Evolutionary conservation across 2,329 filamentous ascomycete genomes (phyloP), one percentile per base, ranked within the genome.

Genomic region (Alternaria gaisen): DNA sequence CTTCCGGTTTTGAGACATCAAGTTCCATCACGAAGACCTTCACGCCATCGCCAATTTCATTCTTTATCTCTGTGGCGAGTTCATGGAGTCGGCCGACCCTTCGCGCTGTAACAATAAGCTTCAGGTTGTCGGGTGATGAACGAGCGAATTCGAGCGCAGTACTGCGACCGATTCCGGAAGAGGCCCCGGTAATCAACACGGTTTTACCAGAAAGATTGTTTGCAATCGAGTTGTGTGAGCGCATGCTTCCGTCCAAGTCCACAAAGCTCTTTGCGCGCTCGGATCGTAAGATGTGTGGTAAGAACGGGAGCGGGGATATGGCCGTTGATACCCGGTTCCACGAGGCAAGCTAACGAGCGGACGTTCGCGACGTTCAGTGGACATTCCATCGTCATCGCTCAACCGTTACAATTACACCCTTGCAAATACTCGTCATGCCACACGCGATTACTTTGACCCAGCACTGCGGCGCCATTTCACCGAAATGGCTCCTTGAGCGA

Each of bases 181-280:
- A 95, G 43, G 94, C 94, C 54, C 94, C 94, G 8, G 94, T 98
- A 67, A 98, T 87, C 63, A 97, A 81, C 60, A 98, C 83, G 11
- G 92, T 97, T 83, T 97, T 97, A 86, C 92, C 92, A 71, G 90
- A 84, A 63, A 97, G 91, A 81, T 92, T 93, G 78, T 91, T 90
- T 65, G 84, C 84, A 81, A 90, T 88, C 73, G 90, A 88, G 47
- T 91, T 63, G 14, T 48, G 55, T n/a, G 54, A 54, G 3, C 59
- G 57, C 60, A 66, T 43, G 12, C 8, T 69, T 16, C 32, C 47
- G 34, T 1, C 14, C 5, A 12, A n/a, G 6, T 26, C 1, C 10
- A 43, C 41, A 26, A 3, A n/a, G 8, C 41, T 43, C 10, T 22
- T 10, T 41, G 11, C 18, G 18, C 11, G 11, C 18, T 41, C 10